Evolutionary conservation across 305 asterid genomes (phyloP), one percentile per base, ranked within the genome.

Genomic region (Fraxinus paxiana): DNA sequence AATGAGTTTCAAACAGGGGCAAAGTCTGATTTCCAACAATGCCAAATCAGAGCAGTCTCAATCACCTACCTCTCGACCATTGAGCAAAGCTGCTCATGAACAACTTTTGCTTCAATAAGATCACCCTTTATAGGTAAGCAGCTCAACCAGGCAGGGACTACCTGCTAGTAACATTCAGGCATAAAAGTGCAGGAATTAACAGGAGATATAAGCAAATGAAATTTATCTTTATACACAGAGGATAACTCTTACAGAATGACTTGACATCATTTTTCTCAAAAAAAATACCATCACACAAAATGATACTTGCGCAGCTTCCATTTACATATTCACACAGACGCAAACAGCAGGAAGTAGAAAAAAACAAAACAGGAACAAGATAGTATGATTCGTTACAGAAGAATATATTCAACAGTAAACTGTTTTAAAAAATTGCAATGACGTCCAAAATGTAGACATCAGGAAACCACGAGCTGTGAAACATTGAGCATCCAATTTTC

Each of bases 71-170:
- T 90, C 89, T 93, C 97, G 37, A 92, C 97, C 97, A 94, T 94
- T 37, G 93, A 86, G 82, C 97, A 94, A 34, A 94, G 98, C 88
- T 90, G 97, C 46, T 95, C 99, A 59, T 94, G 99, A 70, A 95
- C 99, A 84, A 84, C 94, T 86, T 95, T 94, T 46, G 97, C 99
- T 86, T 95, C 99, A 65, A 94, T 91, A 20, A 92, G 88, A 89
- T 95, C 99, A 72, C 93, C 94, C 83, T 94, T 95, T 79, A 94
- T 86, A 1, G 99, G 99, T 86, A 95, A 87, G 87, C 98, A 95
- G 86, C 90, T 83, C 90, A 95, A 85, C 99, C 99, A 95, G 65
- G 98, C 98, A 41, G 97, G 99, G 85, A 92, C 87, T 65, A 95
- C 94, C 99, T 95, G 87, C 7, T 54, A 83, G 77, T 13, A 82